These are phyloP conservation scores for Poterioochromonas sp. DNA, from an alignment of 352 stramenopile species.

Conservation along the genomic window DNA sequence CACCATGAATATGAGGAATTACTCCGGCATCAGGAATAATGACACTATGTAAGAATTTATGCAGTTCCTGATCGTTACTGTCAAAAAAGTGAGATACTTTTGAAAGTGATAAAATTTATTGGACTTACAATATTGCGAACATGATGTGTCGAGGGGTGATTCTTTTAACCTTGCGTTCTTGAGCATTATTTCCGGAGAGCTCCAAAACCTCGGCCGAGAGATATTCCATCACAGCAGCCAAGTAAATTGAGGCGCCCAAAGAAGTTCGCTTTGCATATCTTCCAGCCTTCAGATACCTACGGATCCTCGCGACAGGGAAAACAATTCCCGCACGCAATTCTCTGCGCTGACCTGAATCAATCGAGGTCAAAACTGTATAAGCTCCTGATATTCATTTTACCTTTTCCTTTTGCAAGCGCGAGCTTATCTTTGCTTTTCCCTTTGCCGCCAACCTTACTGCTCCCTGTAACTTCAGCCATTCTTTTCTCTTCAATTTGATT, in stretches of 20 bases:
- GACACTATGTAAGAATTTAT: conserved; percentile 81
- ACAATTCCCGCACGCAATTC: neutral
- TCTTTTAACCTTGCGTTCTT: conserved; percentile 87
- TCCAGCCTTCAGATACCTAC: conserved; percentile 79
- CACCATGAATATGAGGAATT: too few species aligned
- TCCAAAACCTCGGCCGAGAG: conserved; percentile 76
- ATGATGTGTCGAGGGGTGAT: conserved; percentile 91
- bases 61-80: conserved; percentile 89
- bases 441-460: too few species aligned
- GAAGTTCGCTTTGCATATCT: conserved; percentile 78
- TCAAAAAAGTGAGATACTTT: too few species aligned
- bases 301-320: conserved; percentile 86
- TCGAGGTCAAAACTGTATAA: too few species aligned
- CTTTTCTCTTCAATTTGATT: too few species aligned
- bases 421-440: too few species aligned
- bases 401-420: too few species aligned
- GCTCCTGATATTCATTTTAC: too few species aligned
- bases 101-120: too few species aligned
- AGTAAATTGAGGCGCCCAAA: conserved; percentile 62
- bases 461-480: too few species aligned
- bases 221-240: conserved; percentile 78
- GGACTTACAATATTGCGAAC: conserved; percentile 81
- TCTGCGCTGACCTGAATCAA: too few species aligned
- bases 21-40: conserved; percentile 88
- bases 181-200: conserved; percentile 75